Percentiles rank a stretch among this genome's conserved stretches.
These are phyloP conservation scores for Fusarium falciforme DNA, from an alignment of 2,329 filamentous ascomycete species.

Conservation along the genomic window DNA sequence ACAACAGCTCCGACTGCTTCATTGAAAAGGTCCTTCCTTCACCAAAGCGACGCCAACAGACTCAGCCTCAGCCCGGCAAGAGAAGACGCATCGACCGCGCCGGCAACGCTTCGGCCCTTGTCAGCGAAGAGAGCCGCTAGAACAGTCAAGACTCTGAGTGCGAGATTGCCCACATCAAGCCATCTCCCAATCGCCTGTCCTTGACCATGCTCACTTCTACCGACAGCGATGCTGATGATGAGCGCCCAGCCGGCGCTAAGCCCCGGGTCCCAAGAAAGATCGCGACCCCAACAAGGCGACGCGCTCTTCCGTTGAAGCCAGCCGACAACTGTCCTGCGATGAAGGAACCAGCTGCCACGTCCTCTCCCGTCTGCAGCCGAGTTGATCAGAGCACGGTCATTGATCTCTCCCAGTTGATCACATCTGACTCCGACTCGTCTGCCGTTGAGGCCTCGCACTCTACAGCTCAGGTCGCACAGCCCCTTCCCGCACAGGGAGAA, in stretches of 20 bases:
- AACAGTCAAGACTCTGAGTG: conserved; percentile 7
- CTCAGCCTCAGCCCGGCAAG: conserved; percentile 12
- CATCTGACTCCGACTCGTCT: conserved; percentile 26
- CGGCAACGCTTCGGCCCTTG: background rate
- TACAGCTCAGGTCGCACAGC: background rate
- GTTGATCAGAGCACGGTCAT: conserved; percentile 1
- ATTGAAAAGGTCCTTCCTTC: conserved; percentile 30
- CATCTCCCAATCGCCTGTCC: conserved; percentile 6
- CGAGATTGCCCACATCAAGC: conserved; percentile 6
- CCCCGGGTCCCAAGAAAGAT: background rate
- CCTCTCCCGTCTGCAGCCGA: background rate
- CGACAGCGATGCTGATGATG: conserved; percentile 10
- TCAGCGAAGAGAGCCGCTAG: background rate
- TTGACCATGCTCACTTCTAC: background rate
- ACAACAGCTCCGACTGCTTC: conserved; percentile 29
- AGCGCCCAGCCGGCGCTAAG: background rate
- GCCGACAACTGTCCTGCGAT: background rate
- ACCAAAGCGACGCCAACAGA: conserved; percentile 13
- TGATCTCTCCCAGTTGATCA: conserved; percentile 20
- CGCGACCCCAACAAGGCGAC: background rate
- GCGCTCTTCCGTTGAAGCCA: background rate
- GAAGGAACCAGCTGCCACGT: background rate
- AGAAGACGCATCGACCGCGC: conserved; percentile 15
- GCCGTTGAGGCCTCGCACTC: background rate
- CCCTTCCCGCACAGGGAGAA: background rate